Evolutionary conservation across 2,329 filamentous ascomycete genomes (phyloP), one percentile per base, ranked within the genome.

Genomic region (Corynespora cassiicola): DNA sequence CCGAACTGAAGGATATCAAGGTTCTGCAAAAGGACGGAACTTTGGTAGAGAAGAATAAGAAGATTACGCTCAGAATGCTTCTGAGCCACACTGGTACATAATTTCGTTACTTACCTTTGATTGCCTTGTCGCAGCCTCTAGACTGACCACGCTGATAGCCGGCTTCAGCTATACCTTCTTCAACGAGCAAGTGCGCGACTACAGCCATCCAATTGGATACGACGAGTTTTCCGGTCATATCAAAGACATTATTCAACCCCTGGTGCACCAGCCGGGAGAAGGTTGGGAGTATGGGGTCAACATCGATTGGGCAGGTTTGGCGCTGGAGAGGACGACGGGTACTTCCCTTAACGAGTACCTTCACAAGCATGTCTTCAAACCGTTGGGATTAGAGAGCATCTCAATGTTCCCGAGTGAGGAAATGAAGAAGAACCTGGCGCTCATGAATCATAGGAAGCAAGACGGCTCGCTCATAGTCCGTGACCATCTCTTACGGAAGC

Each of bases 241-340:
- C 10, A 69, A 71, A 22, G 81, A 80, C 22, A 67, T 85, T 25
- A 51, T 73, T 26, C 67, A 68, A 47, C 80, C 84, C 1, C 59
- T 87, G 7, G 54, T 84, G 0, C 79, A 81, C 51, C 80, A 87
- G 44, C 83, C 84, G 0, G 82, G 83, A 0, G 74, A 79, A 25
- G 68, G 69, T 0, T 86, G 80, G 78, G 71, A 79, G 39, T 85
- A 86, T 36, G 63, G 61, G 8, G 48, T 64, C 19, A 66, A 65
- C 47, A 72, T 75, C 32, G 74, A 77, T 54, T 76, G 70, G 65
- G 72, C 73, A 2, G 74, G 74, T 20, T 63, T 74, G 16, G 61
- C 69, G 4, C 58, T 75, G 23, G 71, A 77, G 49, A 64, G 70
- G 15, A 61, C 61, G 17, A 69, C 71, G 1, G 71, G 71, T n/a